These are phyloP conservation scores for Saccharomycopsis capsularis DNA, from an alignment of 805 yeast genomes.

Conservation along the genomic window DNA sequence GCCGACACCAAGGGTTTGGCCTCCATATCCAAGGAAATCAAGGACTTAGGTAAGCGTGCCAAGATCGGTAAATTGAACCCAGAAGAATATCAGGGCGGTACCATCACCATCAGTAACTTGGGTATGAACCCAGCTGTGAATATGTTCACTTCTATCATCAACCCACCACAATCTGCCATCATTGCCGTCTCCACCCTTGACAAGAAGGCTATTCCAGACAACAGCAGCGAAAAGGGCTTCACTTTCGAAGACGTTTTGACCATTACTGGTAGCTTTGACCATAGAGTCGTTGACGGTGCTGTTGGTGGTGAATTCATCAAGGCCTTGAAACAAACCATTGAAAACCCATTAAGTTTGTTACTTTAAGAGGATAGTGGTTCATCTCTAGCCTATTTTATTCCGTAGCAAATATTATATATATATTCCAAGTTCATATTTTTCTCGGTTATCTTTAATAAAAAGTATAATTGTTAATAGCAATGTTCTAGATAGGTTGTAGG, in stretches of 20 bases:
- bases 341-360: conserved; percentile 92
- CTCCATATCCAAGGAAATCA: conserved; percentile 72
- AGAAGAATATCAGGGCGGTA: conserved; percentile 98
- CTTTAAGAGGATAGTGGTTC: conserved; percentile 49
- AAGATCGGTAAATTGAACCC: conserved; percentile 88
- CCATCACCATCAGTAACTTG: conserved; percentile 95
- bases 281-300: conserved; percentile 96
- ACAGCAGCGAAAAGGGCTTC: conserved; percentile 84
- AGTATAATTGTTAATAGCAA: background rate
- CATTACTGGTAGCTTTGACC: conserved; percentile 96
- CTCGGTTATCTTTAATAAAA: no score
- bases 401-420: no score
- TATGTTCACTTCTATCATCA: conserved; percentile 90
- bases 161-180: conserved; percentile 95
- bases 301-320: conserved; percentile 95
- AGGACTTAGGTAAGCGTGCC: conserved; percentile 94
- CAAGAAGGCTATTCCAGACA: conserved; percentile 89
- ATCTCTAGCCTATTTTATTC: no score
- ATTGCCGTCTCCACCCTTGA: conserved; percentile 91
- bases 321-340: conserved; percentile 83
- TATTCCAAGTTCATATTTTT: no score
- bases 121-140: conserved; percentile 97
- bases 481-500: background rate
- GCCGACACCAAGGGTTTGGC: conserved; percentile 86
- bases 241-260: conserved; percentile 86